A percentile compares a stretch with the other conserved stretches of the same genome.
Conservation (phyloP, 768 basidiomycete genomes). For the Flagelloscypha sp. region DNA sequence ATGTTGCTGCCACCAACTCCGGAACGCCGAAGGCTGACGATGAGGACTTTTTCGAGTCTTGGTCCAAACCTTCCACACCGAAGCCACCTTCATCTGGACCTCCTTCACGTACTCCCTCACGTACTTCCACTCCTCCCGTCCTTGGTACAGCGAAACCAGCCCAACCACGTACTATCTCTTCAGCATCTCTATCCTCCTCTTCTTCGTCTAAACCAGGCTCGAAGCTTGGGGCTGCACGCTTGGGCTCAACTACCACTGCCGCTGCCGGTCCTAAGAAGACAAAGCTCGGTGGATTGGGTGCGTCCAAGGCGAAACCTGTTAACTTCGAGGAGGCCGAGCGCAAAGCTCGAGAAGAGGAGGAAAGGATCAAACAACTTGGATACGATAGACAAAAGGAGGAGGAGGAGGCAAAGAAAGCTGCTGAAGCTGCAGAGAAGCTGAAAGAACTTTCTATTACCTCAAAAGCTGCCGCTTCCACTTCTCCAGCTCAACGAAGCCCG, state of each 20-base stretch:
- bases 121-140: constrained; percentile 45
- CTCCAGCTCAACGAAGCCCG: constrained; percentile 17
- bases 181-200: constrained; percentile 48
- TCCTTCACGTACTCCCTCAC: too few species aligned
- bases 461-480: constrained; percentile 17
- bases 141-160: constrained; percentile 36
- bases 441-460: constrained; percentile 21
- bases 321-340: constrained; percentile 94
- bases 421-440: constrained; percentile 41
- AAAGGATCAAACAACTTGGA: constrained; percentile 83
- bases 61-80: constrained; percentile 78
- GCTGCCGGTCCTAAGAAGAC: constrained; percentile 54
- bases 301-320: constrained; percentile 78
- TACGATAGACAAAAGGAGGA: constrained; percentile 84
- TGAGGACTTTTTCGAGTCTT: constrained; percentile 93
- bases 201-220: constrained; percentile 21
- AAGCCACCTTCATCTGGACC: constrained; percentile 47
- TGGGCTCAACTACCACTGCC: constrained; percentile 22
- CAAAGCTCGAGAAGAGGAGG: constrained; percentile 86
- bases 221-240: constrained; percentile 31
- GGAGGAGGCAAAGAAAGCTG: constrained; percentile 63
- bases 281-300: constrained; percentile 74
- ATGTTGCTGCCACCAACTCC: constrained; percentile 37
- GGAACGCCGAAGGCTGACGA: constrained; percentile 33
- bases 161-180: constrained; percentile 56